Evolutionary conservation across 768 basidiomycete genomes (phyloP).

Genomic region (Pisolithus orientalis): DNA sequence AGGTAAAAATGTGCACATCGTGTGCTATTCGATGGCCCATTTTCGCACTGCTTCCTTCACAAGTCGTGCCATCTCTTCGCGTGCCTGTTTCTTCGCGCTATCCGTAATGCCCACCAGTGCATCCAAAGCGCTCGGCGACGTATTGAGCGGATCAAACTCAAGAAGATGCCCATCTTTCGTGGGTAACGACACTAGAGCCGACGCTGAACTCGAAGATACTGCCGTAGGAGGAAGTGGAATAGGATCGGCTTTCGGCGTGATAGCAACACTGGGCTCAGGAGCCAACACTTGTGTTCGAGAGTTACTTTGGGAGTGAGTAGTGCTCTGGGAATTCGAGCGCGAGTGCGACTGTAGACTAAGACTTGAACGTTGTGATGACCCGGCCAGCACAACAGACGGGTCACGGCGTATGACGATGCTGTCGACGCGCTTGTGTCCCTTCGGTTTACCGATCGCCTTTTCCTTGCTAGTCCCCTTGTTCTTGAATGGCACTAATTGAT

Average conservation of each 20-base stretch:
- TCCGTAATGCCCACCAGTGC: constrained; percentile 72
- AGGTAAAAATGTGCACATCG: not conserved
- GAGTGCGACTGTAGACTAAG: constrained; percentile 28
- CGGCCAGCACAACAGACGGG: constrained; percentile 38
- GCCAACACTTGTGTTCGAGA: constrained; percentile 25
- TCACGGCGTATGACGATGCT: constrained; percentile 59
- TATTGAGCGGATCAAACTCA: constrained; percentile 76
- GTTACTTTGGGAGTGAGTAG: constrained; percentile 39
- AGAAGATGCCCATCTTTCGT: constrained; percentile 78
- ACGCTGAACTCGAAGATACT: constrained; percentile 24
- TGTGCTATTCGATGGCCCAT: constrained; percentile 52
- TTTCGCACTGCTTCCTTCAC: constrained; percentile 70
- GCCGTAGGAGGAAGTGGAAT: not conserved
- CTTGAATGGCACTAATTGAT: not conserved
- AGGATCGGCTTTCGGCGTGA: constrained; percentile 2
- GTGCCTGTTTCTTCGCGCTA: constrained; percentile 78
- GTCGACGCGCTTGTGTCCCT: constrained; percentile 38
- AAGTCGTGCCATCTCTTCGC: constrained; percentile 66
- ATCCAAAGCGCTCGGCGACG: constrained; percentile 67
- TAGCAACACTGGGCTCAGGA: constrained; percentile 12
- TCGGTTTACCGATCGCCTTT: constrained; percentile 14
- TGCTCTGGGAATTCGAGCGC: constrained; percentile 48
- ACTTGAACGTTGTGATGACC: constrained; percentile 22
- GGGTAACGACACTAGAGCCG: constrained; percentile 69
- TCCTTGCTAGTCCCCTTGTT: constrained; percentile 21